phyloP scores from a whole-genome alignment of 1,139 yeast species.

The Maudiozyma humilis region DNA sequence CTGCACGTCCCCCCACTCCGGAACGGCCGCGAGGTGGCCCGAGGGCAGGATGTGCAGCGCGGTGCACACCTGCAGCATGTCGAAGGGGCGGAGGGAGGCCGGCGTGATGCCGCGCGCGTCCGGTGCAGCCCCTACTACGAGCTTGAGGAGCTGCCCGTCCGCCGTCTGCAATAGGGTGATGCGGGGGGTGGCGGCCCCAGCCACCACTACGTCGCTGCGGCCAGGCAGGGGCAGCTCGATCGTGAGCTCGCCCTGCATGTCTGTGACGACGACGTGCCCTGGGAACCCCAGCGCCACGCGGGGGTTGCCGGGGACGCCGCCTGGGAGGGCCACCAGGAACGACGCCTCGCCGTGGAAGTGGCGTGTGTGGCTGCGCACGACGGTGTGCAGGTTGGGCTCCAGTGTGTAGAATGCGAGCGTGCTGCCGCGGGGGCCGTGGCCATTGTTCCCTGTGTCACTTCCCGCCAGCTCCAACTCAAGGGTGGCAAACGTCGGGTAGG shows the following conservation, averaged over 20 bases:
- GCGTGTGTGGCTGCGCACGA: constrained; percentile 45
- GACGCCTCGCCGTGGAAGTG: constrained; percentile 38
- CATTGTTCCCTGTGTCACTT: neutral
- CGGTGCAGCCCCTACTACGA: constrained; percentile 34
- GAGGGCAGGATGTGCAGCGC: constrained; percentile 55
- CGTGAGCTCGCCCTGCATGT: constrained; percentile 29
- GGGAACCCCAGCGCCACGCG: constrained; percentile 48
- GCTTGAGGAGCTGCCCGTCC: constrained; percentile 70
- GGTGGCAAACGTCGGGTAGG: constrained; percentile 6
- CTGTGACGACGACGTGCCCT: constrained; percentile 40
- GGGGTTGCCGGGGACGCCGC: constrained; percentile 31
- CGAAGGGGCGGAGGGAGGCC: constrained; percentile 58
- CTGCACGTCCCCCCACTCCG: constrained; percentile 52
- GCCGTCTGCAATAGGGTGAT: constrained; percentile 54
- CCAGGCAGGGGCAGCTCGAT: constrained; percentile 46
- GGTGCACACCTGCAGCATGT: constrained; percentile 55
- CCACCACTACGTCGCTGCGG: constrained; percentile 24
- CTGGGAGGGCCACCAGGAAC: constrained; percentile 23
- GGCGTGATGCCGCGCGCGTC: constrained; percentile 28
- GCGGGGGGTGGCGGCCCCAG: constrained; percentile 19
- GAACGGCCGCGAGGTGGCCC: constrained; percentile 68
- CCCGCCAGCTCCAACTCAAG: neutral
- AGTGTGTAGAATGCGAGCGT: constrained; percentile 61
- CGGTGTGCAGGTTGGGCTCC: constrained; percentile 78
- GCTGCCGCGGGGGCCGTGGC: neutral